Base-by-base conservation (phyloP, 2,329 filamentous ascomycete genomes). In the Botryotinia convoluta region DNA sequence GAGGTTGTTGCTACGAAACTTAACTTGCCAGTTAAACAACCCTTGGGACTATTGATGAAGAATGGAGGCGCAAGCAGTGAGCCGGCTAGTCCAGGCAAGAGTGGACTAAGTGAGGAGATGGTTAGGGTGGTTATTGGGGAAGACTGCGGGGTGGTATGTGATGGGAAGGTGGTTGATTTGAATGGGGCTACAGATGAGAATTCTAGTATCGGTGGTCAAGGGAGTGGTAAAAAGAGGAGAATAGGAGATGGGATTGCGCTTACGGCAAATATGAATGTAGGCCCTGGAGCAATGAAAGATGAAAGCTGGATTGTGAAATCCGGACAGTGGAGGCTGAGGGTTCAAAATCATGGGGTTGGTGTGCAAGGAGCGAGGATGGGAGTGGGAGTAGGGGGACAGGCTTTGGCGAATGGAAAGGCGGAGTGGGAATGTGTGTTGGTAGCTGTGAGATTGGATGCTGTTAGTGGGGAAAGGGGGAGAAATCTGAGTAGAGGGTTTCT, bases 1-100 rank as follows among this genome's bases (percentile, higher is more conserved):
- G 91, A 93, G 77, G 91, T 97, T 14, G 87, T 97, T n/a, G 89
- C 92, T 3, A 91, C 91, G 48, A 97, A 95, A 81, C 87, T 96
- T 77, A 92, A 91, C 75, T 82, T 94, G 9, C 89, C 92, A 18
- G 84, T 85, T 0, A 87, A 86, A 0, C 85, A 88, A 74, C 89
- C 91, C 0, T 82, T 92, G 1, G 91, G 92, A 12, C 83, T 93
- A 54, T 85, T 93, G 81, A 91, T 92, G 88, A 84, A 87, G 65
- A 85, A 88, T 5, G 90, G 89, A n/a, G 90, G 88, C 18, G 87
- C 87, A 10, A 85, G 85, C 61, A 88, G 86, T 74, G 88, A 90
- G 77, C 87, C 90, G 0, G 85, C 89, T 0, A 90, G 88, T 32
- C 92, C 92, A 0, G 91, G 90, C 0, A 91, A 91, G 79, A 92